Base-by-base conservation (phyloP, 352 stramenopile genomes). In the Phytophthora fragariae region DNA sequence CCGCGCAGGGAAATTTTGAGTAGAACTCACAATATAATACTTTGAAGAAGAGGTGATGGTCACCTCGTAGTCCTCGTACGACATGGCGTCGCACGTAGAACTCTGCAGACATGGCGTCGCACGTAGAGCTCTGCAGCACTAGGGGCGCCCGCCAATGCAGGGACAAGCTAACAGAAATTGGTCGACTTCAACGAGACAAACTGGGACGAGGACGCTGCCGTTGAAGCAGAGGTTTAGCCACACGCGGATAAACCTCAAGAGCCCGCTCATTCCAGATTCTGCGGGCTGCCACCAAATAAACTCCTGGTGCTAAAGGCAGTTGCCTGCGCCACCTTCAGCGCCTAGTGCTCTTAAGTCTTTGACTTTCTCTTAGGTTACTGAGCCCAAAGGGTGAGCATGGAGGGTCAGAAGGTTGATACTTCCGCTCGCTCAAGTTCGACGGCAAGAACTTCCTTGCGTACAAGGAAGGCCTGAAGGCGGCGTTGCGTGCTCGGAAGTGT, bases 401-500 rank as follows among this genome's bases (percentile, higher is more conserved):
- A 14, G 5, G 37, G 53, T 14, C 19, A 55, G 19, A 15, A 66
- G 2, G 39, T 67, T 57, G 52, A 72, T 50, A 72, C 46, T 6
- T 62, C 21, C 56, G 47, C 3, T 61, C 21, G 4, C 15, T 63
- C 2, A 63, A 37, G 54, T 70, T 64, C 21, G 55, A 70, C 7
- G 54, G 54, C 17, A 70, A 70, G 19, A 70, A 64, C n/a, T 58
- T 47, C 31, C n/a, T 68, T 10, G 50, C 39, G 5, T 63, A 73
- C 50, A 73, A 64, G 29, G 39, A 73, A 47, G 50, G 27, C 0
- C 19, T 73, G 11, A 73, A 73, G 31, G 57, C 35, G 19, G 50
- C 57, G 2, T 17, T 73, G 6, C 62, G 58, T 5, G 57, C 57
- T 17, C 39, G 50, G 2, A 57, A 63, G 19, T 63, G 49, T 10